A percentile compares a stretch with the other conserved stretches of the same genome.
Evolutionary conservation across 441 rosid species (phyloP).

Genomic region (Gossypium davidsonii): DNA sequence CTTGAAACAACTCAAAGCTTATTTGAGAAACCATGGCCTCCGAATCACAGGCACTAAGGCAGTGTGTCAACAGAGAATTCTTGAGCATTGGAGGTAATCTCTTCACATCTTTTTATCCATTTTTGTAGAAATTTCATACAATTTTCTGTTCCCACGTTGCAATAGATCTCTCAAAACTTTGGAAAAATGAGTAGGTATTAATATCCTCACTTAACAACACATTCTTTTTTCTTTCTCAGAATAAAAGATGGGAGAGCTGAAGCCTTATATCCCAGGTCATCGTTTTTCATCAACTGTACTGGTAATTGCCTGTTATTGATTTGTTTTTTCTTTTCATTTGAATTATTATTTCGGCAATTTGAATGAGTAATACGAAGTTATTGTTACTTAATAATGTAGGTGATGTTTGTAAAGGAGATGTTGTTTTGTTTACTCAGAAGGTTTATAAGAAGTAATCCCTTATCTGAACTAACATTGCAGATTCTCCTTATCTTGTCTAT

Average conservation of each 20-base stretch:
- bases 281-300: constrained; percentile 37
- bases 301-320: constrained; percentile 22
- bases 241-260: constrained; percentile 44
- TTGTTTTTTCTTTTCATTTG: not conserved
- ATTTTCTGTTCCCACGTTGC: not conserved
- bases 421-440: constrained; percentile 51
- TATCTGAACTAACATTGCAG: constrained; percentile 2
- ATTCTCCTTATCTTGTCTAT: constrained; percentile 5
- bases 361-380: not conserved
- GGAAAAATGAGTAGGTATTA: not conserved
- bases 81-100: constrained; percentile 33
- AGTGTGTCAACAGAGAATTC: constrained; percentile 30
- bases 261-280: constrained; percentile 37
- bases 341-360: not conserved
- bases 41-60: constrained; percentile 29
- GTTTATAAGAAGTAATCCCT: constrained; percentile 43
- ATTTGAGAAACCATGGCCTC: constrained; percentile 20
- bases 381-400: constrained; percentile 23
- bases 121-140: not conserved
- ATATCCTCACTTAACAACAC: not conserved
- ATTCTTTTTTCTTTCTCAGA: constrained; percentile 26
- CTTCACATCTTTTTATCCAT: not conserved
- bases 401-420: constrained; percentile 61
- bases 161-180: not conserved
- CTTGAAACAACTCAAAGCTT: constrained; percentile 12